phyloP scores from a whole-genome alignment of 2,329 filamentous ascomycete species.

The Emmonsiellopsis sp. region DNA sequence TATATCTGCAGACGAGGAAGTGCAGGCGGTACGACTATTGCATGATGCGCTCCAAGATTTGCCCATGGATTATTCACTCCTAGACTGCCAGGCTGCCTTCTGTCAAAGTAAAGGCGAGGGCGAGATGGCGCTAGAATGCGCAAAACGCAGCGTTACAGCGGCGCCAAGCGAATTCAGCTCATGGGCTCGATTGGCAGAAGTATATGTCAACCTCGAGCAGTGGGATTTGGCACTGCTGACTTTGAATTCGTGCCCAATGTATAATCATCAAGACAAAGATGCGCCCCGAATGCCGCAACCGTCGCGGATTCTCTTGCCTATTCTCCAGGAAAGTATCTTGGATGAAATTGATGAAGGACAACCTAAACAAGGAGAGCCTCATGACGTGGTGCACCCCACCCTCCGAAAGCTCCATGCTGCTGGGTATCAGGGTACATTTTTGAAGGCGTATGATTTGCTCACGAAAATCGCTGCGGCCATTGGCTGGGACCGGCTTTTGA shows the following conservation, averaged over 20 bases:
- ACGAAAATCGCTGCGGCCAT: conserved; percentile 96
- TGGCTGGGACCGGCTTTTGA: conserved; percentile 92
- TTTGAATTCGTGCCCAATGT: conserved; percentile 98
- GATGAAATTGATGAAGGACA: conserved; percentile 95
- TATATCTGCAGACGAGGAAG: conserved; percentile 92
- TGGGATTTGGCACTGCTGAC: conserved; percentile 95
- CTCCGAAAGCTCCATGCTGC: conserved; percentile 78
- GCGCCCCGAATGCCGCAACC: conserved; percentile 90
- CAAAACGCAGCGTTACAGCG: conserved; percentile 87
- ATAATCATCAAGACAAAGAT: conserved; percentile 98
- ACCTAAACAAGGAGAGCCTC: conserved; percentile 59
- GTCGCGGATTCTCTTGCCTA: conserved; percentile 74
- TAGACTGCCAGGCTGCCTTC: conserved; percentile 90
- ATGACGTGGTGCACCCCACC: conserved; percentile 79
- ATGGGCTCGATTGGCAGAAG: conserved; percentile 86
- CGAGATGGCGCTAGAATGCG: conserved; percentile 81
- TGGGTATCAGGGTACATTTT: conserved; percentile 87
- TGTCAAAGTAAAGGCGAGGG: conserved; percentile 79
- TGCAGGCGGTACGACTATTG: conserved; percentile 82
- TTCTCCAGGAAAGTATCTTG: conserved; percentile 76
- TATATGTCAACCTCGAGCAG: conserved; percentile 88
- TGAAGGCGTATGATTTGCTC: conserved; percentile 85
- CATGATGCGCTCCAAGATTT: conserved; percentile 82
- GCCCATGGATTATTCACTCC: conserved; percentile 94
- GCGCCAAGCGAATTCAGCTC: conserved; percentile 96